Evolutionary conservation across 225 moss, liverwort and hornwort species (phyloP).

Genomic region (Bryum argenteum): DNA sequence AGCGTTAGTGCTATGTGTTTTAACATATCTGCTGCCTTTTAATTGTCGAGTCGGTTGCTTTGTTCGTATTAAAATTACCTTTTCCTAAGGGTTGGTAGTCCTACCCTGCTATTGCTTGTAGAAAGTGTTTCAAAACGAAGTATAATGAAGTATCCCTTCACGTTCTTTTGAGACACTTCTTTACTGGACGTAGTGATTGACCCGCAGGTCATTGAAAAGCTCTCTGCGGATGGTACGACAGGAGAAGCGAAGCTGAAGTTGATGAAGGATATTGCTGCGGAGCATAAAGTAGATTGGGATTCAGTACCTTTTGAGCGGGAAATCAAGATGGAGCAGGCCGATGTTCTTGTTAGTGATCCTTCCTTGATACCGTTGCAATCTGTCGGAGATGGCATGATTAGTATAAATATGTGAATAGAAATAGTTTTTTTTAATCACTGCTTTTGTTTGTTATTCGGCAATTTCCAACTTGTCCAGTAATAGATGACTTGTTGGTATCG

Average conservation of each 20-base stretch:
- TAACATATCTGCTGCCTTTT: background rate
- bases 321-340: constrained; percentile 25
- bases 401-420: background rate
- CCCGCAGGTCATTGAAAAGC: constrained; percentile 55
- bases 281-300: constrained; percentile 58
- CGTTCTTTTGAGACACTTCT: background rate
- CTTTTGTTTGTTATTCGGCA: constrained; percentile 3
- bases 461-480: constrained; percentile 2
- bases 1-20: constrained; percentile 15
- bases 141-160: background rate
- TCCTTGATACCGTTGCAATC: background rate
- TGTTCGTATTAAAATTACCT: constrained; percentile 12
- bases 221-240: constrained; percentile 44
- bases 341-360: constrained; percentile 50
- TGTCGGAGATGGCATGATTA: background rate
- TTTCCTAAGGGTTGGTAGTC: constrained; percentile 14
- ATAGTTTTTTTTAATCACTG: constrained; percentile 4
- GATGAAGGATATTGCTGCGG: constrained; percentile 61
- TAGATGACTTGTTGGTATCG: constrained; percentile 25
- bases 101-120: constrained; percentile 9
- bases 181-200: background rate
- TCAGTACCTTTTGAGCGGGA: constrained; percentile 43
- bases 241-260: constrained; percentile 52
- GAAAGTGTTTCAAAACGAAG: background rate
- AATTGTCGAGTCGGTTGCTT: background rate